Conservation (phyloP, 1,284 basidiomycete genomes). For the Trichosporon asahii region DNA sequence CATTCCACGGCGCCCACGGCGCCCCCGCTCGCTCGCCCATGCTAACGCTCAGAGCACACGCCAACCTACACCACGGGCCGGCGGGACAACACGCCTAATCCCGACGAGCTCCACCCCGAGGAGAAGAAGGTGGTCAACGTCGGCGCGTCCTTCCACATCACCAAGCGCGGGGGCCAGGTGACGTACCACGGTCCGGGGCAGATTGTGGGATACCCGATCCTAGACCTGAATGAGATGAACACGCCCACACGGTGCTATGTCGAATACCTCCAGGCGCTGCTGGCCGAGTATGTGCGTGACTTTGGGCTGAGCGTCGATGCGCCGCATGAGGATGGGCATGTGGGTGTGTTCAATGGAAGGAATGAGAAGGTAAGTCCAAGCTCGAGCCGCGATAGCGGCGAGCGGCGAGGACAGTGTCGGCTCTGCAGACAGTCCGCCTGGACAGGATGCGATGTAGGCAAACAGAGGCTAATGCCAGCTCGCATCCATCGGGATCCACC, state of each 20-base stretch:
- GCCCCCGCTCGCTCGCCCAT: neutral
- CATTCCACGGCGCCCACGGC: too few species aligned
- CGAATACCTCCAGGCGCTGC: conserved; percentile 51
- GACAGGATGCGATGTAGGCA: too few species aligned
- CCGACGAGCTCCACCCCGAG: conserved; percentile 62
- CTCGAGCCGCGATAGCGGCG: neutral
- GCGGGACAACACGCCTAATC: conserved; percentile 60
- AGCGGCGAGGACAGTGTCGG: too few species aligned
- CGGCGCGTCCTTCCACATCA: conserved; percentile 82
- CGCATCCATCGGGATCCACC: conserved; percentile 92
- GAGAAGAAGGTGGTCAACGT: conserved; percentile 64
- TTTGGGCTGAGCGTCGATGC: conserved; percentile 40
- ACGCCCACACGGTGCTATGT: conserved; percentile 55
- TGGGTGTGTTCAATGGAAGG: conserved; percentile 48
- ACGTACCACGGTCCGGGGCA: conserved; percentile 99
- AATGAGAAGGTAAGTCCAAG: conserved; percentile 45
- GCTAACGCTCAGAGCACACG: conserved; percentile 62
- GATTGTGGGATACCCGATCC: conserved; percentile 88
- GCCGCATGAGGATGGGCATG: conserved; percentile 53
- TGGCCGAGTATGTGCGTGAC: conserved; percentile 42
- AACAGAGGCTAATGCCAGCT: conserved; percentile 67
- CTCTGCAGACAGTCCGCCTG: too few species aligned
- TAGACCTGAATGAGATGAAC: conserved; percentile 68
- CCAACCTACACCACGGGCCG: conserved; percentile 93
- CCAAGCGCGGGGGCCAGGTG: conserved; percentile 83